These are phyloP conservation scores for Pseudopithomyces chartarum DNA, from an alignment of 2,329 filamentous ascomycete species.

Conservation along the genomic window DNA sequence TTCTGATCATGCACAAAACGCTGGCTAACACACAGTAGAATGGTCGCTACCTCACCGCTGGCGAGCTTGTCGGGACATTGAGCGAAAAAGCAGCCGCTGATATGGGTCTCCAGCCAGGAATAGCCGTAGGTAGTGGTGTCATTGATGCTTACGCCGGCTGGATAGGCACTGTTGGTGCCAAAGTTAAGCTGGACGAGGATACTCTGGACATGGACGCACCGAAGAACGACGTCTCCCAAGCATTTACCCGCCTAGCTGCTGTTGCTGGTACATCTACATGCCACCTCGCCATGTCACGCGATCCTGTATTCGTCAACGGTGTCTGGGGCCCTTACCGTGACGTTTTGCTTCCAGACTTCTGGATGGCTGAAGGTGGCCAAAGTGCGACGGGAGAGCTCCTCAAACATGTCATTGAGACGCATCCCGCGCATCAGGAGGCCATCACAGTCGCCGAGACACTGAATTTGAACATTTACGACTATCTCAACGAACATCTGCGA, in stretches of 20 bases:
- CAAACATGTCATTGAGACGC: constrained; percentile 92
- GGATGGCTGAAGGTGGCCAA: constrained; percentile 97
- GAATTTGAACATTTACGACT: constrained; percentile 91
- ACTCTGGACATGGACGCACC: constrained; percentile 70
- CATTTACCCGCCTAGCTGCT: constrained; percentile 88
- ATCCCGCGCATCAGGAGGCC: constrained; percentile 85
- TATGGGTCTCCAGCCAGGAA: constrained; percentile 82
- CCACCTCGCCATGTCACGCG: constrained; percentile 91
- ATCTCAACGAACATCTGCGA: constrained; percentile 84
- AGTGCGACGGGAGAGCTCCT: constrained; percentile 94
- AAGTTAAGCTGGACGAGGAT: constrained; percentile 75
- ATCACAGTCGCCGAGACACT: constrained; percentile 78
- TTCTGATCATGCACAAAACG: constrained; percentile 23
- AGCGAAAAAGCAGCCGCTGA: constrained; percentile 82
- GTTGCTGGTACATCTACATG: constrained; percentile 98
- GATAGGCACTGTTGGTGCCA: constrained; percentile 98
- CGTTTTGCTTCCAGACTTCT: constrained; percentile 87
- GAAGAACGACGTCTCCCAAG: constrained; percentile 87
- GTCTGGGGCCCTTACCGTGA: constrained; percentile 98
- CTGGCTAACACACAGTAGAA: constrained; percentile 66
- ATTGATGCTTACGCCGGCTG: constrained; percentile 98
- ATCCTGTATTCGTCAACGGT: constrained; percentile 90
- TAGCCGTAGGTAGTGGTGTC: constrained; percentile 92
- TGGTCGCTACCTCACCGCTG: constrained; percentile 86
- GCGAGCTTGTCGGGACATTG: constrained; percentile 84